Conservation (phyloP, 169 alveolate species). For the Plasmodium ovale region DNA sequence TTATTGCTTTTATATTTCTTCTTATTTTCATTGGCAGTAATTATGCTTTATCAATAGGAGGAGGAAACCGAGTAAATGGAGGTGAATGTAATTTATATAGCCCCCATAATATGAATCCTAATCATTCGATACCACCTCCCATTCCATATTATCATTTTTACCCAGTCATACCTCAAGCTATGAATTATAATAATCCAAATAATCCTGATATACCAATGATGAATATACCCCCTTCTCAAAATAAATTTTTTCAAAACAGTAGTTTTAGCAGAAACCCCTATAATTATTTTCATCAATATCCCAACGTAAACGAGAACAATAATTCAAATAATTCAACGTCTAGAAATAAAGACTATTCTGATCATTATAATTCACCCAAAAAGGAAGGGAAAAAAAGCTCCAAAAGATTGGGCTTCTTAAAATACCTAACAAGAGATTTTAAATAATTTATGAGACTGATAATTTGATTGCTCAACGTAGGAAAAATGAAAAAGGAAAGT, state of each 20-base stretch:
- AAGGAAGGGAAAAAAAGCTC: conserved; percentile 28
- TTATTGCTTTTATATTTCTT: conserved; percentile 73
- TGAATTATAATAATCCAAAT: conserved; percentile 28
- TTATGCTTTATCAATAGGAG: conserved; percentile 71
- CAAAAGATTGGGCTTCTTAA: conserved; percentile 47
- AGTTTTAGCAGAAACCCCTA: conserved; percentile 19
- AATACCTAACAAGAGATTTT: conserved; percentile 35
- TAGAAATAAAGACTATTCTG: conserved; percentile 41
- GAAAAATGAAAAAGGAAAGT: no score
- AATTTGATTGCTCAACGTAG: no score
- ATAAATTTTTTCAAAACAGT: conserved; percentile 13
- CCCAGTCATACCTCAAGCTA: conserved; percentile 26
- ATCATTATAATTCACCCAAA: conserved; percentile 7
- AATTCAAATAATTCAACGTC: conserved; percentile 8
- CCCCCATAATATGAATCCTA: conserved; percentile 1
- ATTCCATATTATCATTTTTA: conserved; percentile 42
- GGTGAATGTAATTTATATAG: conserved; percentile 9
- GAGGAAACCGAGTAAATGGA: conserved; percentile 17
- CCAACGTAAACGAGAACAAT: conserved; percentile 9
- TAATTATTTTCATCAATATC: background rate
- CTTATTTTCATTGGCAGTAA: conserved; percentile 76
- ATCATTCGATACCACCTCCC: conserved; percentile 10
- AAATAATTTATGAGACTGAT: conserved; percentile 17
- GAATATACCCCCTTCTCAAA: conserved; percentile 6
- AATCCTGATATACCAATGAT: conserved; percentile 19